phyloP scores from a whole-genome alignment of 2,329 filamentous ascomycete genomes.

The Saccharata proteae region DNA sequence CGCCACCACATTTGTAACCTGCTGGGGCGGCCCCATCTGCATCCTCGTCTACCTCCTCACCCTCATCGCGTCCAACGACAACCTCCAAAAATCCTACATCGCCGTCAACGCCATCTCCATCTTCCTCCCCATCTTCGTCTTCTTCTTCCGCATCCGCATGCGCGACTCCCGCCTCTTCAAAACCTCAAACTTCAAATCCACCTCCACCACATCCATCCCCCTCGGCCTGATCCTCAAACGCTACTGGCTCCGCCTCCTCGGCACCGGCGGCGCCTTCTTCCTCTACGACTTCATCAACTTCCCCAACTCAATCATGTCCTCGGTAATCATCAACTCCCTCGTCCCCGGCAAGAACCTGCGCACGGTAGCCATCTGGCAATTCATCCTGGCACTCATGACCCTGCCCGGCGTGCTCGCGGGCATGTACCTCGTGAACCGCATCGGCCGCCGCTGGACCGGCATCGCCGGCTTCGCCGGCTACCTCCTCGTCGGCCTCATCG shows the following conservation, averaged over 20 bases:
- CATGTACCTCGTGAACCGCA: constrained; percentile 34
- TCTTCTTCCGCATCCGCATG: constrained; percentile 40
- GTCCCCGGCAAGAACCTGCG: constrained; percentile 27
- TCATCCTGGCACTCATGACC: constrained; percentile 33
- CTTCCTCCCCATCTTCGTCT: constrained; percentile 36
- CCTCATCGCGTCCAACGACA: constrained; percentile 15
- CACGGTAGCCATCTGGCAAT: constrained; percentile 37
- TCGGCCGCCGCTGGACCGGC: constrained; percentile 40
- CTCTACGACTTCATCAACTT: constrained; percentile 36
- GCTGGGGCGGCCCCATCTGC: constrained; percentile 3
- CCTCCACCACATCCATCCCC: constrained; percentile 37
- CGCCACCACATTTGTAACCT: constrained; percentile 3
- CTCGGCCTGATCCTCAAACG: constrained; percentile 33
- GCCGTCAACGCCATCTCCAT: constrained; percentile 32
- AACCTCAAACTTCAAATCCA: constrained; percentile 17
- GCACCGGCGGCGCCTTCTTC: constrained; percentile 38
- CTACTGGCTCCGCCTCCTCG: constrained; percentile 38
- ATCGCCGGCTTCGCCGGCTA: constrained; percentile 39
- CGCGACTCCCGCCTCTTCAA: constrained; percentile 34
- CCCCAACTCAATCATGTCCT: constrained; percentile 36
- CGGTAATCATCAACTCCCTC: constrained; percentile 30
- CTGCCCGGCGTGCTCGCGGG: constrained; percentile 41
- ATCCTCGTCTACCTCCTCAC: constrained; percentile 29
- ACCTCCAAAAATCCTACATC: constrained; percentile 29
- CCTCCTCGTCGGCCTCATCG: constrained; percentile 40